phyloP scores from a whole-genome alignment of 768 basidiomycete genomes.

The Leccinum broughii region DNA sequence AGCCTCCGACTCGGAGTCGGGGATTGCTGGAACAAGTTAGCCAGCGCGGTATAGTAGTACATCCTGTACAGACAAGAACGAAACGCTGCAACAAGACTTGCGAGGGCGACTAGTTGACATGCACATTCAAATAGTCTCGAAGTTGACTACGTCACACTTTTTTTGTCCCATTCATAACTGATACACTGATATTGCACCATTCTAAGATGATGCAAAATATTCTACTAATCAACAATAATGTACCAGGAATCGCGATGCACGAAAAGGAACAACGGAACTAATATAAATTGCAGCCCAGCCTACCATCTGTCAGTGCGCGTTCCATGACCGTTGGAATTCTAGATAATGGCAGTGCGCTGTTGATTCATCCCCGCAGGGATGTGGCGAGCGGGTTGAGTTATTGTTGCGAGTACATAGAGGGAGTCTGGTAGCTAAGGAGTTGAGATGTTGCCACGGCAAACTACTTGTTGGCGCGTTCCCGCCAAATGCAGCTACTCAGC shows the following conservation, averaged over 20 bases:
- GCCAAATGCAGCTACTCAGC: slow-evolving; percentile 28
- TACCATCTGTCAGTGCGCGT: slow-evolving; percentile 31
- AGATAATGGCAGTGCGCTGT: slow-evolving; percentile 64
- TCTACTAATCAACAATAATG: slow-evolving; percentile 28
- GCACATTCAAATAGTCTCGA: background rate
- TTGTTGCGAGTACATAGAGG: slow-evolving; percentile 39
- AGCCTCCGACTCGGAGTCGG: no score
- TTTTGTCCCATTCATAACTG: slow-evolving; percentile 7
- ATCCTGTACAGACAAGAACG: slow-evolving; percentile 30
- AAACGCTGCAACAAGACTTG: slow-evolving; percentile 39
- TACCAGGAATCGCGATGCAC: slow-evolving; percentile 15
- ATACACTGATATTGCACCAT: no score
- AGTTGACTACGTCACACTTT: background rate
- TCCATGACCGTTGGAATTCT: slow-evolving; percentile 44
- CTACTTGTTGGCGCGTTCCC: slow-evolving; percentile 29
- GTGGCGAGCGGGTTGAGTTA: slow-evolving; percentile 43
- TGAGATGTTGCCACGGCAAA: slow-evolving; percentile 35
- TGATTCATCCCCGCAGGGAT: slow-evolving; percentile 66
- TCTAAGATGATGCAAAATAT: slow-evolving; percentile 1
- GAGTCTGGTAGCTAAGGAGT: slow-evolving; percentile 43
- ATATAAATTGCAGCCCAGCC: slow-evolving; percentile 18
- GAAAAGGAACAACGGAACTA: slow-evolving; percentile 18
- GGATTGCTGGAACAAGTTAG: no score
- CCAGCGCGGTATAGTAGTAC: slow-evolving; percentile 12
- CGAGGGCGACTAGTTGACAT: slow-evolving; percentile 13